Percentiles rank a stretch among this genome's conserved stretches.
These are phyloP conservation scores for Phanerodontia chrysosporium DNA, from an alignment of 768 basidiomycete genomes.

Conservation along the genomic window DNA sequence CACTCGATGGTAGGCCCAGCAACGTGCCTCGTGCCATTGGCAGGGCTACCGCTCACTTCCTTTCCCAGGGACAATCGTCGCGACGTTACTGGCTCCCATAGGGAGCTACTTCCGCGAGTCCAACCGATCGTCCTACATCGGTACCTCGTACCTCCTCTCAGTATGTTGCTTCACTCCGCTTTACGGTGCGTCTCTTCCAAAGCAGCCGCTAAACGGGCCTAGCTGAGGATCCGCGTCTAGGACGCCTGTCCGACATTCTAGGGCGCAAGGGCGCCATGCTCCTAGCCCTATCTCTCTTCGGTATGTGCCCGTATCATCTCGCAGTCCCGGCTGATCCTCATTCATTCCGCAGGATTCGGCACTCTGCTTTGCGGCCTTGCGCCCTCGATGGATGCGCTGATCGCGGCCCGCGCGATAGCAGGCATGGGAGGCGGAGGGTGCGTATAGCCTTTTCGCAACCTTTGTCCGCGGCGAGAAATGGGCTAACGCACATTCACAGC, in stretches of 20 bases:
- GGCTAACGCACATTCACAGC: slow-evolving; percentile 32
- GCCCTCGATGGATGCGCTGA: slow-evolving; percentile 78
- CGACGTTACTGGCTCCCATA: slow-evolving; percentile 79
- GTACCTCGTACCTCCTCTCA: slow-evolving; percentile 82
- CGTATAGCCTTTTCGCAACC: slow-evolving; percentile 28
- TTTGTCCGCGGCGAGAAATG: not conserved
- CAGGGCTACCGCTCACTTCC: not conserved
- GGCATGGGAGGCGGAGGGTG: slow-evolving; percentile 93
- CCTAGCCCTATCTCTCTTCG: slow-evolving; percentile 78
- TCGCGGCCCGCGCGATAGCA: slow-evolving; percentile 77
- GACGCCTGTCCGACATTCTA: slow-evolving; percentile 79
- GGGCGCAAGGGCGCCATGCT: slow-evolving; percentile 87
- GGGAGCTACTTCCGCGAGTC: slow-evolving; percentile 81
- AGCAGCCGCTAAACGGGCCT: slow-evolving; percentile 8
- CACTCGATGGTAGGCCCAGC: slow-evolving; percentile 69
- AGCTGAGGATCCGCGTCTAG: slow-evolving; percentile 35
- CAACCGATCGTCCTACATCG: slow-evolving; percentile 81
- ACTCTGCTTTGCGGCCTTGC: slow-evolving; percentile 86
- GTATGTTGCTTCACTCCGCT: slow-evolving; percentile 90
- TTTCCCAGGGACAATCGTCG: slow-evolving; percentile 72
- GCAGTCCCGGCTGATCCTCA: slow-evolving; percentile 14
- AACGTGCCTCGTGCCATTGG: not conserved
- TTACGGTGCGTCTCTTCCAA: slow-evolving; percentile 52
- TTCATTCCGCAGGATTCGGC: slow-evolving; percentile 53
- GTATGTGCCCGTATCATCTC: slow-evolving; percentile 29